Evolutionary conservation across 257 asterid genomes (phyloP), one percentile per base, ranked within the genome.

Genomic region (Solanum pinnatisectum): DNA sequence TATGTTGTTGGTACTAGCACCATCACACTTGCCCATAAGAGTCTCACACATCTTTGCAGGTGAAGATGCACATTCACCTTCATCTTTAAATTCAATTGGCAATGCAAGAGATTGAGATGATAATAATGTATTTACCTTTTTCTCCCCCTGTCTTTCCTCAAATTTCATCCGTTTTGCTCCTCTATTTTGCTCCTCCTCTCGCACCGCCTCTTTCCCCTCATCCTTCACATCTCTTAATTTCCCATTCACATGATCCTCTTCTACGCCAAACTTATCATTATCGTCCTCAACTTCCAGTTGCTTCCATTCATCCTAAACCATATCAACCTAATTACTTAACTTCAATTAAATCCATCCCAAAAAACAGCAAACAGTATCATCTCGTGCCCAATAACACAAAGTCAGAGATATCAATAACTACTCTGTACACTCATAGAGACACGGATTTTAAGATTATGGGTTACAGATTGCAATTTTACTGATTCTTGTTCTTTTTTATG

Each of bases 151-250:
- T 84, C 90, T 94, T 49, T 88, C 91, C 67, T 91, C 93, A 63
- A 90, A 81, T 90, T 91, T 92, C 88, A 89, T 81, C 89, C 91
- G 90, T 90, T 95, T 94, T 32, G 86, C 89, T 90, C 90, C 90
- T 84, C 90, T 91, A 85, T 86, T 91, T 78, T 91, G 91, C 46
- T 88, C 89, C 82, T 91, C 95, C 85, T 87, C 93, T 82, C 3
- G 22, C 1, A 6, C 59, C 11, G 4, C 25, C 59, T 13, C 59
- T 40, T 78, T 8, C 13, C 3, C 63, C 63, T n/a, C 60, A 42
- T 40, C 84, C 35, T 77, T 10, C 84, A n/a, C 84, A 40, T 39
- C 59, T 78, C 37, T 25, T 44, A 40, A n/a, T 25, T 25, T 42
- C 7, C 1, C 60, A 3, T n/a, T 78, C 30, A 25, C 36, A n/a